Conservation (phyloP, 352 stramenopile species). For the Phytophthora tentaculata region DNA sequence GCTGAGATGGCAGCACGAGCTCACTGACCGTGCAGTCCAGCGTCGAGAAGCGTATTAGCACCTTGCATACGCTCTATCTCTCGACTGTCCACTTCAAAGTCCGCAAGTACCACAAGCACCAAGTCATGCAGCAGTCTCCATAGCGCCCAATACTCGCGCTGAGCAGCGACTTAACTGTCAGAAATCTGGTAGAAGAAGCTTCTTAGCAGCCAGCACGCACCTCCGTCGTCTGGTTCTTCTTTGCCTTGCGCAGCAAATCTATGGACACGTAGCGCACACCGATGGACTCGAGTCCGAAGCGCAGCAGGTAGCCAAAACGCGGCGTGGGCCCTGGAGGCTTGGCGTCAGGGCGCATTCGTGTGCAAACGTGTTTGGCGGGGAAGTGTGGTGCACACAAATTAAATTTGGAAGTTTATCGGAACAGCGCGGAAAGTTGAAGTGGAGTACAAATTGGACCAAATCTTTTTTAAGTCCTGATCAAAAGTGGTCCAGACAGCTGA, state of each 20-base stretch:
- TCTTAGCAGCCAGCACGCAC: background rate
- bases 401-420: background rate
- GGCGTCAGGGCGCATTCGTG: slow-evolving; percentile 13
- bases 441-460: background rate
- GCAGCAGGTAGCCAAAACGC: slow-evolving; percentile 52
- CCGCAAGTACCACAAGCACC: slow-evolving; percentile 60
- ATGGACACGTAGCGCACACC: slow-evolving; percentile 60
- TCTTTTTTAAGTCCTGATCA: background rate
- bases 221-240: slow-evolving; percentile 51
- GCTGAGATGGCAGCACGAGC: background rate
- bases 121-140: slow-evolving; percentile 76
- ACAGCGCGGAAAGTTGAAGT: background rate
- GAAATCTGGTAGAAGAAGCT: slow-evolving; percentile 1
- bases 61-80: slow-evolving; percentile 45
- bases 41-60: slow-evolving; percentile 22
- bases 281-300: slow-evolving; percentile 45
- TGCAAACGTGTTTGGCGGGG: slow-evolving; percentile 1
- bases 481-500: too few species aligned
- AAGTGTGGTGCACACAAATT: slow-evolving; percentile 3
- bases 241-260: slow-evolving; percentile 67
- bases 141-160: slow-evolving; percentile 55
- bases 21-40: slow-evolving; percentile 32
- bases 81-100: slow-evolving; percentile 58
- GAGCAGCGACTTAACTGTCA: slow-evolving; percentile 6
- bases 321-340: slow-evolving; percentile 32